Evolutionary conservation across 805 yeast genomes (phyloP).

Genomic region (Nakazawaea wyomingensis): DNA sequence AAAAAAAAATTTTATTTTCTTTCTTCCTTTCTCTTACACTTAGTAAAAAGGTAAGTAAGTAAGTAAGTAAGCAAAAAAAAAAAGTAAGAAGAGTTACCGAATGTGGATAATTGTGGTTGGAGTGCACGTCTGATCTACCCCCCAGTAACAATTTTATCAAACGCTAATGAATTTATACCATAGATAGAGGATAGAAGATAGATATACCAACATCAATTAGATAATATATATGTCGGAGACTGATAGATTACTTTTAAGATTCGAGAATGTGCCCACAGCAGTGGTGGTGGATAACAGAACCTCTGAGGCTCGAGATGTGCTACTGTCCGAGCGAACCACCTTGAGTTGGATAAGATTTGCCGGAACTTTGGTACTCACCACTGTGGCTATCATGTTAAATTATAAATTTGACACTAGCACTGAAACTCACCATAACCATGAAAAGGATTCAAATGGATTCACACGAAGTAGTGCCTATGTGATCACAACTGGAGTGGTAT

Average conservation of each 20-base stretch:
- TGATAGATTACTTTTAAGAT: constrained; percentile 12
- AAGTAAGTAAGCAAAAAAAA: no score
- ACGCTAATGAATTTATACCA: no score
- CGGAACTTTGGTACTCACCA: constrained; percentile 37
- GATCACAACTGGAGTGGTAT: constrained; percentile 29
- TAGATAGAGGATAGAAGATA: no score
- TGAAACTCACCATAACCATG: constrained; percentile 12
- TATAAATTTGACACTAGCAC: constrained; percentile 34
- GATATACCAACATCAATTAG: background rate
- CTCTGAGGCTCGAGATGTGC: constrained; percentile 49
- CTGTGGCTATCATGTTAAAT: constrained; percentile 41
- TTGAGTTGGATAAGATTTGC: constrained; percentile 44
- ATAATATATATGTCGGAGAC: constrained; percentile 9
- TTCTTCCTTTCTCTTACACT: no score
- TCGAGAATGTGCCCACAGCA: constrained; percentile 14
- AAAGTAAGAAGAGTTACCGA: no score
- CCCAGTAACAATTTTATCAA: no score
- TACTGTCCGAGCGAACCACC: constrained; percentile 50
- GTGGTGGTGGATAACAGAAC: constrained; percentile 30
- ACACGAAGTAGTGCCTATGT: constrained; percentile 20
- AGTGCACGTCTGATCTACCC: no score
- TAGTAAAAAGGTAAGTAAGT: no score
- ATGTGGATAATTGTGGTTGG: no score
- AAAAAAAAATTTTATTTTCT: no score
- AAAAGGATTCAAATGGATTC: constrained; percentile 4